Percentiles rank a stretch among this genome's conserved stretches.
Evolutionary conservation across 2,329 filamentous ascomycete genomes (phyloP).

Genomic region (Escovopsis sp.): DNA sequence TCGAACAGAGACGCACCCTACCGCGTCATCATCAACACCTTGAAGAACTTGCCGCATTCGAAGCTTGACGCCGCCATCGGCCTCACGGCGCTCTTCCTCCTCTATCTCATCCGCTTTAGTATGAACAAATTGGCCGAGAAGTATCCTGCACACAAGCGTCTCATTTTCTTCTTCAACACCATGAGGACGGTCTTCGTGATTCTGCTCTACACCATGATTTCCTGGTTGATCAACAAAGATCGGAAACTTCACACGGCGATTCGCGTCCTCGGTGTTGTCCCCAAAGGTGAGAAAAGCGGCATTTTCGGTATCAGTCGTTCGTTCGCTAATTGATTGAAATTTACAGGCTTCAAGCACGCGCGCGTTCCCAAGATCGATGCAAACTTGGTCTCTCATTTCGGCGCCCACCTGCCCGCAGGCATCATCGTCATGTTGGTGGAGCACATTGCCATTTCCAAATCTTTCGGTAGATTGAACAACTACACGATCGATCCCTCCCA

Average conservation of each 20-base stretch:
- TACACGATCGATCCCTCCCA: slow-evolving; percentile 93
- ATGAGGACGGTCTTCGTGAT: slow-evolving; percentile 86
- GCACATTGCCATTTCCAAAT: slow-evolving; percentile 94
- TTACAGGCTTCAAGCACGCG: slow-evolving; percentile 60
- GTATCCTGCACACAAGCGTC: slow-evolving; percentile 52
- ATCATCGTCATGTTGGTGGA: slow-evolving; percentile 94
- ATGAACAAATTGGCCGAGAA: slow-evolving; percentile 55
- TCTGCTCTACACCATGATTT: slow-evolving; percentile 79
- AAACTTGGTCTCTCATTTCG: slow-evolving; percentile 53
- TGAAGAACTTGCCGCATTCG: slow-evolving; percentile 54
- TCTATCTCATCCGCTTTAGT: slow-evolving; percentile 58
- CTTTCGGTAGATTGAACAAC: slow-evolving; percentile 89
- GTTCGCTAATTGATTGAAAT: not conserved
- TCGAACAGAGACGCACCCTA: slow-evolving; percentile 69
- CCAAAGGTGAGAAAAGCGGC: slow-evolving; percentile 36
- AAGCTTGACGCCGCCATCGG: slow-evolving; percentile 78
- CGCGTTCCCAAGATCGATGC: slow-evolving; percentile 54
- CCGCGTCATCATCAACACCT: slow-evolving; percentile 64
- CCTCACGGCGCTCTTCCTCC: slow-evolving; percentile 60
- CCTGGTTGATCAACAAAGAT: slow-evolving; percentile 67
- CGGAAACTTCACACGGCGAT: slow-evolving; percentile 51
- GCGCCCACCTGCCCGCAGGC: slow-evolving; percentile 61
- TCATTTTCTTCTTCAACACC: slow-evolving; percentile 83
- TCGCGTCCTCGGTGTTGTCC: slow-evolving; percentile 60
- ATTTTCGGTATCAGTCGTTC: not conserved